Percentiles rank a stretch among this genome's conserved stretches.
Conservation (phyloP, 768 basidiomycete species). For the Agaricus bisporus region DNA sequence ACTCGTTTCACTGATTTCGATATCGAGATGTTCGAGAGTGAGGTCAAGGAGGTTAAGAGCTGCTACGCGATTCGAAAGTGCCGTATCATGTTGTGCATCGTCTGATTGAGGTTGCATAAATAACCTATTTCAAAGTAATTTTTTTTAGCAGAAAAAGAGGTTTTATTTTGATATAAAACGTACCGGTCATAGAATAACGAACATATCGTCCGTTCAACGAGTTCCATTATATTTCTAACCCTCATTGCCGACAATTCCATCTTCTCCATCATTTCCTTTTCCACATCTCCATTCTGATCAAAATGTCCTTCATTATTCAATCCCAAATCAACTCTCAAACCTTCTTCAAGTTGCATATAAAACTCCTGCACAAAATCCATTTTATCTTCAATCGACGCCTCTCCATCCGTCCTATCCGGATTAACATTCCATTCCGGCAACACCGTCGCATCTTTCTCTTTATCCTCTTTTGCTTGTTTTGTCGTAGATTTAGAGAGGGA, state of each 20-base stretch:
- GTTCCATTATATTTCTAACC: constrained; percentile 60
- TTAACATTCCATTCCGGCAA: constrained; percentile 38
- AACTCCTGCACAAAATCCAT: constrained; percentile 64
- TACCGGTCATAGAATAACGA: constrained; percentile 81
- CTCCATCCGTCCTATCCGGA: constrained; percentile 18
- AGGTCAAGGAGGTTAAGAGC: constrained; percentile 91
- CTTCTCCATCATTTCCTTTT: constrained; percentile 28
- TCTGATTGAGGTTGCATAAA: constrained; percentile 64
- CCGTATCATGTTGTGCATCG: constrained; percentile 86
- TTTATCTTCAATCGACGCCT: constrained; percentile 45
- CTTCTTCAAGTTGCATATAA: constrained; percentile 59
- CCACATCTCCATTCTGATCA: constrained; percentile 19
- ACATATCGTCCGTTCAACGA: constrained; percentile 68
- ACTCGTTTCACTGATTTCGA: constrained; percentile 56
- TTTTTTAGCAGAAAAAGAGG: too few relatives aligned
- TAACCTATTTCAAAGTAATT: constrained; percentile 44
- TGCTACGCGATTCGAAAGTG: constrained; percentile 81
- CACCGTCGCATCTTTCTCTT: constrained; percentile 13
- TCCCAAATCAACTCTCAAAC: constrained; percentile 30
- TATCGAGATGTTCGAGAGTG: constrained; percentile 81
- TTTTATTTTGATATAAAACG: background rate
- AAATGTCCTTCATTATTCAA: constrained; percentile 20
- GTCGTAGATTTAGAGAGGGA: constrained; percentile 14
- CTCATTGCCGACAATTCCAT: constrained; percentile 35
- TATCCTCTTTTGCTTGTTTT: constrained; percentile 6